A percentile compares a stretch with the other conserved stretches of the same genome.
Conservation (phyloP, 331 rosid species). For the Malus hybrid region DNA sequence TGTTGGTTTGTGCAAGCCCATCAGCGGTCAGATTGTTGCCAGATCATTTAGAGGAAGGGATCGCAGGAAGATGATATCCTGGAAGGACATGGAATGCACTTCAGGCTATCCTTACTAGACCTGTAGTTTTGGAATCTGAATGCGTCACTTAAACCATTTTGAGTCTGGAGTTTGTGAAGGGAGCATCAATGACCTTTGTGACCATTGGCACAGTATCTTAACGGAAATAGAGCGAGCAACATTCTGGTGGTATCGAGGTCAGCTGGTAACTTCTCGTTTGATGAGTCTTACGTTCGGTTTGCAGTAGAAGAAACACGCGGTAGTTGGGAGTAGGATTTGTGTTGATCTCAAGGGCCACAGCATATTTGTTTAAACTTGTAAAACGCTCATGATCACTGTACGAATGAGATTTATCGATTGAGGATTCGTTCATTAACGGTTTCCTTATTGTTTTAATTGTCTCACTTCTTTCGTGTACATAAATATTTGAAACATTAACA, state of each 20-base stretch:
- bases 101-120: conserved; percentile 37
- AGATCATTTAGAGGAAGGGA: conserved; percentile 91
- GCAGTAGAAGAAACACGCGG: neutral
- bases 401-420: neutral
- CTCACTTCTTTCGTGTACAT: neutral
- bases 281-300: neutral
- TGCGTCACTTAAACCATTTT: neutral
- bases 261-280: neutral
- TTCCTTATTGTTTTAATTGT: neutral
- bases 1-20: conserved; percentile 81
- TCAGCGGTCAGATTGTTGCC: conserved; percentile 58
- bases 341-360: neutral
- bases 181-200: neutral
- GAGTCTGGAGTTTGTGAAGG: neutral
- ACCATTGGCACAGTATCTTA: neutral
- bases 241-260: neutral
- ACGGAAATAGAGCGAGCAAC: neutral
- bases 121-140: conserved; percentile 2
- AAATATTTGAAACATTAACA: too few relatives aligned
- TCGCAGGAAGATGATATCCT: conserved; percentile 89
- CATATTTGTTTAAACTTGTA: neutral
- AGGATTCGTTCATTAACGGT: neutral
- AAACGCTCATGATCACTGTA: neutral
- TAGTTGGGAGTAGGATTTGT: neutral
- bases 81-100: conserved; percentile 64